Base-by-base conservation (phyloP, 345 rosid species). In the Jatropha curcas region DNA sequence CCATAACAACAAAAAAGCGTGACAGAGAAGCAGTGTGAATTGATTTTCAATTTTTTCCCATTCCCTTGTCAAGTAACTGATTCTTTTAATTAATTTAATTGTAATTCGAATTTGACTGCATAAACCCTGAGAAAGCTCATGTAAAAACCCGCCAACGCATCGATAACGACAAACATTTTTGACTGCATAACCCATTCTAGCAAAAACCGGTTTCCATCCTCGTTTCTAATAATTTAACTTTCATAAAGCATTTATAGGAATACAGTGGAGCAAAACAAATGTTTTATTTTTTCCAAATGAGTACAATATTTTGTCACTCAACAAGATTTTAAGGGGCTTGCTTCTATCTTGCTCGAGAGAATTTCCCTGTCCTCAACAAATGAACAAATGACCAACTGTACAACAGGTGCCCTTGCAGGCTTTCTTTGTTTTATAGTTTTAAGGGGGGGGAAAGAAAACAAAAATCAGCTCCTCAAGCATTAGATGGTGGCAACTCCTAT, bases 381-480 rank as follows among this genome's bases (percentile, higher is more conserved):
- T 87, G 82, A 87, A 86, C 77, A 81, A 87, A 87, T 87, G 67
- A 76, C 76, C 37, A 57, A 52, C 92, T 86, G 83, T 87, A 87
- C 91, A 87, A 35, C 58, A 61, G 45, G 45, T 46, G 70, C 74
- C 87, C 58, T 27, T 51, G 61, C 70, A 19, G 81, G 82, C 84
- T 65, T 57, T 57, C 74, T 60, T 77, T 31, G 45, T 65, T 70
- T 65, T 70, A 4, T 20, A 63, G 73, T 70, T 63, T 53, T 7
- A 14, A 62, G n/a, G 60, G 41, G 43, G n/a, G 60, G 41, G 43
- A 50, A 19, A 12, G 13, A 30, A 57, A 55, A 28, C 12, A 58
- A 64, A 53, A 65, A 67, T 76, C 74, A 70, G 82, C 79, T 75
- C 78, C 84, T 79, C 75, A 60, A 67, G 50, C 79, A 60, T 60